These are phyloP conservation scores for Austropuccinia psidii DNA, from an alignment of 1,284 basidiomycete species.

Conservation along the genomic window DNA sequence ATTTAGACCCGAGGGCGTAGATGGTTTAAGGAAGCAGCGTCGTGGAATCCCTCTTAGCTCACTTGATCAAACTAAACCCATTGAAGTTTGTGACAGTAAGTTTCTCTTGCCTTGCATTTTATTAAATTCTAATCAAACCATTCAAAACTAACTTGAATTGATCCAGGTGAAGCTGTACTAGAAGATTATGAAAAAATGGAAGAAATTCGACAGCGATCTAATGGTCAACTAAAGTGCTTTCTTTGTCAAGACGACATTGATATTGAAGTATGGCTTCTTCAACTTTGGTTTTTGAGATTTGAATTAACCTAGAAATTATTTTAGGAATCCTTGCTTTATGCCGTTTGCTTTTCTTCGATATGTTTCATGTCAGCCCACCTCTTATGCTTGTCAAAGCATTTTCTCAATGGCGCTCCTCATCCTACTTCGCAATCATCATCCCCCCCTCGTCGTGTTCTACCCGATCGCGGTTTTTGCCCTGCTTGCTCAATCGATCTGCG, in stretches of 20 bases:
- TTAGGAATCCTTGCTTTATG: constrained; percentile 22
- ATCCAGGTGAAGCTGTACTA: constrained; percentile 21
- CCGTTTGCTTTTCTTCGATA: not conserved
- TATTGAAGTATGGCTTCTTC: constrained; percentile 7
- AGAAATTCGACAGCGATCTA: constrained; percentile 1
- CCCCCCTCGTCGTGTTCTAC: not conserved
- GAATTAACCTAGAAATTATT: not conserved
- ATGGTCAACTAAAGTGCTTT: not conserved
- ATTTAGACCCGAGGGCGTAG: constrained; percentile 25
- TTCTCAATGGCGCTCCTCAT: not conserved
- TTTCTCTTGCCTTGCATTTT: not conserved
- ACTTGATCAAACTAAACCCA: constrained; percentile 23
- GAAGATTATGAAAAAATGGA: constrained; percentile 36
- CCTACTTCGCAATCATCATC: not conserved
- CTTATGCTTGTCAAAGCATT: constrained; percentile 10
- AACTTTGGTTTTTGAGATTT: not conserved
- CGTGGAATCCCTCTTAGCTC: not conserved
- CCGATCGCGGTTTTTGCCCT: constrained; percentile 26
- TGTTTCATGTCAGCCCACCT: constrained; percentile 32
- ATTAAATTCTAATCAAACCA: not conserved
- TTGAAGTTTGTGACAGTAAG: constrained; percentile 35
- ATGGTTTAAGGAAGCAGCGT: constrained; percentile 22
- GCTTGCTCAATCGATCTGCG: constrained; percentile 20
- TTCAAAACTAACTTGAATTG: not conserved
- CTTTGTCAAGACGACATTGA: constrained; percentile 30